Percentiles rank a stretch among this genome's conserved stretches.
Evolutionary conservation across 2,329 filamentous ascomycete genomes (phyloP).

Genomic region (Tolypocladium ophioglossoides): DNA sequence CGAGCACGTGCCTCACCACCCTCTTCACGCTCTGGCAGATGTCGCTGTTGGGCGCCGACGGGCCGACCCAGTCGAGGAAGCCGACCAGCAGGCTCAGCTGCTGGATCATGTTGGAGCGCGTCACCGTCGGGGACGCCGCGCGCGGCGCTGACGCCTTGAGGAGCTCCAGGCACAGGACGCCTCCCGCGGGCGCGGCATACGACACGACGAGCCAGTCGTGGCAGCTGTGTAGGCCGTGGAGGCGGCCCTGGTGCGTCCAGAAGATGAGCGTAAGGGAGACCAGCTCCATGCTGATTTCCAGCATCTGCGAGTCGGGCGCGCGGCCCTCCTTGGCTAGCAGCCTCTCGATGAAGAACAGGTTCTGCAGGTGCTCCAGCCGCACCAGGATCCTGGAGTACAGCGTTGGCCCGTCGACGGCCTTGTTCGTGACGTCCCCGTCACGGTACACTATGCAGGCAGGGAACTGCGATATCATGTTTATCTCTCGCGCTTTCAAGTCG

Average conservation of each 20-base stretch:
- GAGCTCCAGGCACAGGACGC: constrained; percentile 37
- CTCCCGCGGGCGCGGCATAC: constrained; percentile 35
- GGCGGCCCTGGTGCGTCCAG: constrained; percentile 35
- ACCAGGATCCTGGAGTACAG: constrained; percentile 34
- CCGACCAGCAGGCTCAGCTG: constrained; percentile 38
- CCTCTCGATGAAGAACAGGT: constrained; percentile 46
- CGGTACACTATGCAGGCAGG: not conserved
- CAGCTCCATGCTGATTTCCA: constrained; percentile 34
- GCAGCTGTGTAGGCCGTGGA: constrained; percentile 25
- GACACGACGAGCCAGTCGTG: constrained; percentile 39
- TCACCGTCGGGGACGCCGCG: constrained; percentile 25
- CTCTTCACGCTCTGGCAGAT: constrained; percentile 31
- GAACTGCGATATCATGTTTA: not conserved
- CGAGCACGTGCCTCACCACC: constrained; percentile 38
- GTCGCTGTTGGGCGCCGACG: constrained; percentile 33
- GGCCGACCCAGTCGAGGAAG: constrained; percentile 37
- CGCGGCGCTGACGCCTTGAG: constrained; percentile 10
- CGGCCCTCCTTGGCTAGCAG: constrained; percentile 34
- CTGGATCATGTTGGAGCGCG: constrained; percentile 35
- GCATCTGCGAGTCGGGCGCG: constrained; percentile 24
- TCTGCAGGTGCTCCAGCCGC: constrained; percentile 39
- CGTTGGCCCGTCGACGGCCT: constrained; percentile 4
- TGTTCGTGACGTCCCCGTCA: not conserved
- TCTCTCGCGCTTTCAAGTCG: not conserved
- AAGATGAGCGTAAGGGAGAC: constrained; percentile 31